Evolutionary conservation across 805 yeast genomes (phyloP).

Genomic region (Lipomyces sp.): DNA sequence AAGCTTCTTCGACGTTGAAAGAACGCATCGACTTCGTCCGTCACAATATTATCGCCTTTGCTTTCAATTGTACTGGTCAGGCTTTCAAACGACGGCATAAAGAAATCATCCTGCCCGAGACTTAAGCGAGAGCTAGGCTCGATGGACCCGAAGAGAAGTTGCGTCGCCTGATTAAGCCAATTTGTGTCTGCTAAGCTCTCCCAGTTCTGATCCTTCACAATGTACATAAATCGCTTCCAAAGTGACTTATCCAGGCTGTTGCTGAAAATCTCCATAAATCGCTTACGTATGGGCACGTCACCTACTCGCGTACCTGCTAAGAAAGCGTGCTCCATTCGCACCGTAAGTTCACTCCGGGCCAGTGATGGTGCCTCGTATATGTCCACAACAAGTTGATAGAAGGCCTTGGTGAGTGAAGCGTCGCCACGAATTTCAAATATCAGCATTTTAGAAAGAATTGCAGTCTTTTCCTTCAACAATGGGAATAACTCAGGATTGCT

Average conservation of each 20-base stretch:
- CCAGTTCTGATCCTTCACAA: slow-evolving; percentile 97
- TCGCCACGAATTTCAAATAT: slow-evolving; percentile 89
- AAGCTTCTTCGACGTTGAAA: slow-evolving; percentile 37
- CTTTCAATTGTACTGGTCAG: slow-evolving; percentile 35
- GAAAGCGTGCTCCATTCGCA: slow-evolving; percentile 95
- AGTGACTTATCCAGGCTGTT: slow-evolving; percentile 78
- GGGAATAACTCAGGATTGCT: slow-evolving; percentile 84
- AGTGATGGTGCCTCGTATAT: slow-evolving; percentile 80
- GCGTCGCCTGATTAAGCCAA: slow-evolving; percentile 94
- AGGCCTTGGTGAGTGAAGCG: slow-evolving; percentile 71
- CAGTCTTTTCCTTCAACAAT: slow-evolving; percentile 94
- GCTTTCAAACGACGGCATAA: slow-evolving; percentile 39
- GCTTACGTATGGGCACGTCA: slow-evolving; percentile 73
- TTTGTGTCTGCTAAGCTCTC: slow-evolving; percentile 89
- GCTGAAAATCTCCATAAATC: slow-evolving; percentile 78
- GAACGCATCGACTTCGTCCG: slow-evolving; percentile 38
- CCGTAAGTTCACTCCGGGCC: slow-evolving; percentile 84
- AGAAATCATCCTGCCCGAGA: slow-evolving; percentile 55
- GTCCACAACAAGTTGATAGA: slow-evolving; percentile 83
- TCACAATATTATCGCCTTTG: slow-evolving; percentile 36
- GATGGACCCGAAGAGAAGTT: slow-evolving; percentile 79
- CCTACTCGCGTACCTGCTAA: slow-evolving; percentile 87
- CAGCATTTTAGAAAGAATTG: slow-evolving; percentile 89
- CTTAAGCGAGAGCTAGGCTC: slow-evolving; percentile 55
- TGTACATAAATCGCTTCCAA: slow-evolving; percentile 78